phyloP scores from a whole-genome alignment of 163 green algal species.

The Scenedesmus sp. region DNA sequence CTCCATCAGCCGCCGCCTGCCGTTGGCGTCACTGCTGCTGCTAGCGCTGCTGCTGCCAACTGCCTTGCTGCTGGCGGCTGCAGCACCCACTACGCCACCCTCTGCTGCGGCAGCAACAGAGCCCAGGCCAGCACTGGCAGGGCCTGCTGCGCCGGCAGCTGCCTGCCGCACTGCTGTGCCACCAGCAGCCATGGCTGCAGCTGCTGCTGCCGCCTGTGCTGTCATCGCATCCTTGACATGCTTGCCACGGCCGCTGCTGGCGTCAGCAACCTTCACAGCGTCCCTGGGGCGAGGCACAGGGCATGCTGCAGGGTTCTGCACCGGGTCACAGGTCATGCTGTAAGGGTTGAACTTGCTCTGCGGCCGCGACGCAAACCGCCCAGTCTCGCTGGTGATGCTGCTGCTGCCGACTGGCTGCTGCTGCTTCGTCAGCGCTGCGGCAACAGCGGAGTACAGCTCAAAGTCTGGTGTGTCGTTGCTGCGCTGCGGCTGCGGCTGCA shows the following conservation, averaged over 20 bases:
- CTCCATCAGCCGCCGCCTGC: conserved; percentile 8
- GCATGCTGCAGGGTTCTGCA: conserved; percentile 39
- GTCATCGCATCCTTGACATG: conserved; percentile 1
- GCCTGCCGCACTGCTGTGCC: not conserved
- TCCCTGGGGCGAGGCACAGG: not conserved
- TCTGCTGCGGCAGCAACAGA: not conserved
- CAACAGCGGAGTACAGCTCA: conserved; percentile 4
- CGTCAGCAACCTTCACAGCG: not conserved
- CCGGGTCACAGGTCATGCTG: conserved; percentile 36
- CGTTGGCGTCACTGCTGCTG: not conserved
- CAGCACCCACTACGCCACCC: not conserved
- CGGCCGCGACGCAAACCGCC: not conserved
- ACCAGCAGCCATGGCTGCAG: conserved; percentile 14
- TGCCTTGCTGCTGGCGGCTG: not conserved
- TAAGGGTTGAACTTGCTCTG: conserved; percentile 28
- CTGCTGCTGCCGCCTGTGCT: conserved; percentile 32
- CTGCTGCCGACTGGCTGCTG: conserved; percentile 7
- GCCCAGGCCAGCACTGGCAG: not conserved
- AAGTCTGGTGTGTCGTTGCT: conserved; percentile 9
- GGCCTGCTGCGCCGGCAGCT: not conserved
- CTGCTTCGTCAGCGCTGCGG: conserved; percentile 9
- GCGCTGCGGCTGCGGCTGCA: conserved; percentile 17
- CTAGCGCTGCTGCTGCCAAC: not conserved
- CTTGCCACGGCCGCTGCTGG: not conserved
- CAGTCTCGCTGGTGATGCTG: conserved; percentile 5